Evolutionary conservation across 2,329 filamentous ascomycete genomes (phyloP).

Genomic region (Cercospora sesami): DNA sequence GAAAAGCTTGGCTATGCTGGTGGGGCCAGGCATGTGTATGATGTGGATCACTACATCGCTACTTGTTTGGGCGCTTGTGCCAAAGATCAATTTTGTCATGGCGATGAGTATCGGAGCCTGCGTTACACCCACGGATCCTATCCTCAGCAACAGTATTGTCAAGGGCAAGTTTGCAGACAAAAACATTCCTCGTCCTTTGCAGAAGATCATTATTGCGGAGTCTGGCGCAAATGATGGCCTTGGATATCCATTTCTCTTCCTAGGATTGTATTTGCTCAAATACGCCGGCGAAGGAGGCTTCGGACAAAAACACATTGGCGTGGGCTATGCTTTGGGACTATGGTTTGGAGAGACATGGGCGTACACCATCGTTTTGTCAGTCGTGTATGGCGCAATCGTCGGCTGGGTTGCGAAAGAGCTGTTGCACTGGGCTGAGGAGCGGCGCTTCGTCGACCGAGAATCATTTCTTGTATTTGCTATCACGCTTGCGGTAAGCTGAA

Average conservation of each 20-base stretch:
- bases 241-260: slow-evolving; percentile 84
- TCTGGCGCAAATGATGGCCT: slow-evolving; percentile 87
- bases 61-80: slow-evolving; percentile 74
- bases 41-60: slow-evolving; percentile 88
- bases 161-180: slow-evolving; percentile 92
- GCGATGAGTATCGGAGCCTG: slow-evolving; percentile 79
- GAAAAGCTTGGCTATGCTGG: slow-evolving; percentile 70
- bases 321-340: slow-evolving; percentile 66
- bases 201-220: slow-evolving; percentile 67
- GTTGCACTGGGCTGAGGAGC: slow-evolving; percentile 80
- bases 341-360: slow-evolving; percentile 87
- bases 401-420: slow-evolving; percentile 81
- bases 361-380: slow-evolving; percentile 77
- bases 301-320: slow-evolving; percentile 57
- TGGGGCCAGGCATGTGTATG: slow-evolving; percentile 78
- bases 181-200: slow-evolving; percentile 78
- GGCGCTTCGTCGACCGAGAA: slow-evolving; percentile 79
- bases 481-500: slow-evolving; percentile 64
- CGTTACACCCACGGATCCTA: slow-evolving; percentile 88
- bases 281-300: slow-evolving; percentile 63
- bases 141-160: slow-evolving; percentile 84
- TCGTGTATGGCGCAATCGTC: slow-evolving; percentile 72
- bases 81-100: slow-evolving; percentile 70
- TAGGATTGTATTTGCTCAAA: slow-evolving; percentile 80
- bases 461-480: slow-evolving; percentile 87